Conservation (phyloP, 345 rosid species). For the Eucalyptus sideroxylon region DNA sequence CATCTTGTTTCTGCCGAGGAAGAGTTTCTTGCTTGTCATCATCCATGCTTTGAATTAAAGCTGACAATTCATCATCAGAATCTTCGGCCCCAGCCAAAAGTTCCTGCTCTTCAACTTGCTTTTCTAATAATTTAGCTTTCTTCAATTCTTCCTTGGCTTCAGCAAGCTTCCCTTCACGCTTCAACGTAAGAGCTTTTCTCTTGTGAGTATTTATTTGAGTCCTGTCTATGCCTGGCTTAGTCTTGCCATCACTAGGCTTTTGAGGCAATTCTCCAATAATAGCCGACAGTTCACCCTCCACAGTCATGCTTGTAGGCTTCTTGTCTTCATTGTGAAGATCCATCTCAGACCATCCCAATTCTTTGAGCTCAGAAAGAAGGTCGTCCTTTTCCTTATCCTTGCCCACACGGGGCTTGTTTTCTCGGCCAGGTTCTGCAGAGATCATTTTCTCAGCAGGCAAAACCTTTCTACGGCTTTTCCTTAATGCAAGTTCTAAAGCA, state of each 20-base stretch:
- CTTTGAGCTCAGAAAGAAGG: constrained; percentile 59
- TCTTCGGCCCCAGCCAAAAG: constrained; percentile 66
- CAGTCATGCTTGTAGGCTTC: constrained; percentile 28
- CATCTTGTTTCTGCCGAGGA: constrained; percentile 18
- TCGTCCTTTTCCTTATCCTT: constrained; percentile 39
- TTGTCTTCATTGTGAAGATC: constrained; percentile 40
- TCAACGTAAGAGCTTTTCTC: constrained; percentile 65
- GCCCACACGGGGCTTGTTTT: constrained; percentile 18
- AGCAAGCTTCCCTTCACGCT: constrained; percentile 87
- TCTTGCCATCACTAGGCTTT: constrained; percentile 14
- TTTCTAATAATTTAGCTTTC: constrained; percentile 78
- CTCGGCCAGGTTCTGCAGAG: constrained; percentile 26
- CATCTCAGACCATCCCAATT: constrained; percentile 76
- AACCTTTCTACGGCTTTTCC: constrained; percentile 45
- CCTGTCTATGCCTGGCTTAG: constrained; percentile 31
- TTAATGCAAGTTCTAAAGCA: constrained; percentile 47
- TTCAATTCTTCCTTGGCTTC: constrained; percentile 97
- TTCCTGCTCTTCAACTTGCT: constrained; percentile 82
- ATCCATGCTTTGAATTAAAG: constrained; percentile 47
- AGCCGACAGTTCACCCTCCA: constrained; percentile 83
- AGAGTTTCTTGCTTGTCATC: constrained; percentile 40
- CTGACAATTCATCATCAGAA: constrained; percentile 88
- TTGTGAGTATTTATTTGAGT: constrained; percentile 56
- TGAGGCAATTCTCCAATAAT: constrained; percentile 50
- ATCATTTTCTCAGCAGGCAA: constrained; percentile 10